Conservation (phyloP, 352 stramenopile species). For the Globisporangium barbulae region DNA sequence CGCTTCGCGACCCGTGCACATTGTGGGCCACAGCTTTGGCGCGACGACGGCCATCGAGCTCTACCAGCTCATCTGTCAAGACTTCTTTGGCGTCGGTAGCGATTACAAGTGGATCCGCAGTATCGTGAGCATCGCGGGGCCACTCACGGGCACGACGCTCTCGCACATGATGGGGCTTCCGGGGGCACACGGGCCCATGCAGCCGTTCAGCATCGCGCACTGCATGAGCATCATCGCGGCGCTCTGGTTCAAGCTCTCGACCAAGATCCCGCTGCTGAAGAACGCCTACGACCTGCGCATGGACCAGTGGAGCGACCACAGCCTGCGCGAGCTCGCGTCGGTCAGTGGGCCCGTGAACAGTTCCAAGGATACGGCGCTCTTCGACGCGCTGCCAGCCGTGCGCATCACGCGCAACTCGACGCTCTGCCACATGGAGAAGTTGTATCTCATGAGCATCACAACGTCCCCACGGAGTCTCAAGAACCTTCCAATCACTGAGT, state of each 20-base stretch:
- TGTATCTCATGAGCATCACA: constrained; percentile 68
- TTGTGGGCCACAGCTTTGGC: constrained; percentile 28
- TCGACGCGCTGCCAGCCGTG: neutral
- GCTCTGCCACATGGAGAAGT: constrained; percentile 54
- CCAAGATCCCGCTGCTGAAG: constrained; percentile 35
- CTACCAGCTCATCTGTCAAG: constrained; percentile 28
- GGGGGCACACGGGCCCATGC: constrained; percentile 23
- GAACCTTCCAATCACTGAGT: constrained; percentile 35
- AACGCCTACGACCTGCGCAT: constrained; percentile 47
- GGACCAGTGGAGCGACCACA: constrained; percentile 41
- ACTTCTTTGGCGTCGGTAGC: constrained; percentile 24
- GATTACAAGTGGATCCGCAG: constrained; percentile 16
- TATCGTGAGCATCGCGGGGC: constrained; percentile 6
- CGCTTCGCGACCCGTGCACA: constrained; percentile 24
- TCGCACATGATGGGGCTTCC: constrained; percentile 43
- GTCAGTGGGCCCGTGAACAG: neutral
- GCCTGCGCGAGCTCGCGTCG: neutral
- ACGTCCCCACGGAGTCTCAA: constrained; percentile 46
- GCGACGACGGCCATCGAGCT: constrained; percentile 29
- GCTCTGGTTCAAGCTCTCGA: constrained; percentile 39
- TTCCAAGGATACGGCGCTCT: constrained; percentile 8
- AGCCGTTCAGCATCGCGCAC: constrained; percentile 32
- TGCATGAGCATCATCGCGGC: constrained; percentile 33
- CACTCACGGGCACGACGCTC: constrained; percentile 4
- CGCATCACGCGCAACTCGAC: constrained; percentile 44